Conservation (phyloP, 495 filamentous ascomycete genomes). For the Hypoxylon cercidicola region DNA sequence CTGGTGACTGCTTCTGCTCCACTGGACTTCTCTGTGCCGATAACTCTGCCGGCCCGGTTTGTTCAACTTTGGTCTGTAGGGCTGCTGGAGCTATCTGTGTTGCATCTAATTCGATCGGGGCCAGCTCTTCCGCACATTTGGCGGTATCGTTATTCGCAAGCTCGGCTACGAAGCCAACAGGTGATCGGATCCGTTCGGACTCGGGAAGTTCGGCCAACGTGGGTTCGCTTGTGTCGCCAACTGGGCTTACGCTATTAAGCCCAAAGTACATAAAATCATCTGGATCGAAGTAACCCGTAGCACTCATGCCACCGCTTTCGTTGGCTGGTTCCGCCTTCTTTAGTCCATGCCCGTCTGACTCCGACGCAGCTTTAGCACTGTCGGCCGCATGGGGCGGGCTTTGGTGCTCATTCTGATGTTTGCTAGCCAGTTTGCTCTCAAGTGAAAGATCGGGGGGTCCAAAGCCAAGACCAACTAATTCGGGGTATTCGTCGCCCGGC, state of each 20-base stretch:
- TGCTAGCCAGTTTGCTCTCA: constrained; percentile 50
- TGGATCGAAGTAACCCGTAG: constrained; percentile 53
- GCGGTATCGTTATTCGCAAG: constrained; percentile 50
- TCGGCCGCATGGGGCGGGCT: background rate
- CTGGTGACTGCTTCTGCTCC: constrained; percentile 34
- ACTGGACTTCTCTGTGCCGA: constrained; percentile 47
- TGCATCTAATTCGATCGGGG: constrained; percentile 55
- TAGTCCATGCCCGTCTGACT: constrained; percentile 19
- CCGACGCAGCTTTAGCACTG: constrained; percentile 32
- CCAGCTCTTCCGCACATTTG: constrained; percentile 52
- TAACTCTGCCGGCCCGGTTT: constrained; percentile 39
- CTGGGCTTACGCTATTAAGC: constrained; percentile 49
- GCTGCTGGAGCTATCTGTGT: constrained; percentile 30
- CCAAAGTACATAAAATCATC: constrained; percentile 57
- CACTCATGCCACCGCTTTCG: constrained; percentile 37
- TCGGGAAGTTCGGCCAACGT: constrained; percentile 43
- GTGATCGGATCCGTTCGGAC: constrained; percentile 30
- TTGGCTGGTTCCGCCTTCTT: constrained; percentile 9
- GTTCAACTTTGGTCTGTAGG: constrained; percentile 27
- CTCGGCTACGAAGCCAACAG: constrained; percentile 58
- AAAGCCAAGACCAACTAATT: constrained; percentile 51
- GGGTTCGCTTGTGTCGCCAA: constrained; percentile 29
- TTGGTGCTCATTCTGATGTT: constrained; percentile 46
- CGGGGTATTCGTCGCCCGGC: constrained; percentile 61
- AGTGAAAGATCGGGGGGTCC: constrained; percentile 48